phyloP scores from a whole-genome alignment of 2,329 filamentous ascomycete genomes.

The Daldinia sp. region DNA sequence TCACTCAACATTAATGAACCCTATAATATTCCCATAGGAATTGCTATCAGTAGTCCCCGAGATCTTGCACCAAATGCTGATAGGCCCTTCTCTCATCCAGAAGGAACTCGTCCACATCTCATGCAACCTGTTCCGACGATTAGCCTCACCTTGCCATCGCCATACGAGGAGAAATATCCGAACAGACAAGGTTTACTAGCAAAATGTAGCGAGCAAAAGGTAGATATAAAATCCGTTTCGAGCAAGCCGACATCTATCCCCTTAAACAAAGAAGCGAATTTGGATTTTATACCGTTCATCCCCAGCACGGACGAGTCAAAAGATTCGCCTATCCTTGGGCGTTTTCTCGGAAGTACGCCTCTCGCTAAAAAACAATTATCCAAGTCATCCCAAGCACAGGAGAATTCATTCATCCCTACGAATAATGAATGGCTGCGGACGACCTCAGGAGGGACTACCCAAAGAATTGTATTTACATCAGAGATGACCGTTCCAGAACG shows the following conservation, averaged over 20 bases:
- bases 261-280: background rate
- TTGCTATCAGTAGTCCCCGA: conserved; percentile 14
- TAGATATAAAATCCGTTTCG: background rate
- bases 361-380: too few species aligned
- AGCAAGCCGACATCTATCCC: background rate
- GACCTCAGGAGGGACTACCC: conserved; percentile 3
- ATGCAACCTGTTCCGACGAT: background rate
- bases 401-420: conserved; percentile 1
- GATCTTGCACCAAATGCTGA: background rate
- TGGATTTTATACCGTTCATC: background rate
- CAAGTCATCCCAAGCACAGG: conserved; percentile 16
- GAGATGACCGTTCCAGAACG: background rate
- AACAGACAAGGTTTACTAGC: background rate
- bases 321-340: conserved; percentile 42
- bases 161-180: background rate
- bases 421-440: background rate
- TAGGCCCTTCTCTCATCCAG: background rate
- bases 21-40: background rate
- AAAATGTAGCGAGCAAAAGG: background rate
- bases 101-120: background rate
- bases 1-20: conserved; percentile 11
- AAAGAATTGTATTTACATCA: background rate
- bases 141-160: background rate
- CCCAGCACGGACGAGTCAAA: conserved; percentile 11
- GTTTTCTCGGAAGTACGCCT: conserved; percentile 35